Percentiles rank a stretch among this genome's conserved stretches.
phyloP scores from a whole-genome alignment of 495 filamentous ascomycete genomes.

The Trichoderma virens region DNA sequence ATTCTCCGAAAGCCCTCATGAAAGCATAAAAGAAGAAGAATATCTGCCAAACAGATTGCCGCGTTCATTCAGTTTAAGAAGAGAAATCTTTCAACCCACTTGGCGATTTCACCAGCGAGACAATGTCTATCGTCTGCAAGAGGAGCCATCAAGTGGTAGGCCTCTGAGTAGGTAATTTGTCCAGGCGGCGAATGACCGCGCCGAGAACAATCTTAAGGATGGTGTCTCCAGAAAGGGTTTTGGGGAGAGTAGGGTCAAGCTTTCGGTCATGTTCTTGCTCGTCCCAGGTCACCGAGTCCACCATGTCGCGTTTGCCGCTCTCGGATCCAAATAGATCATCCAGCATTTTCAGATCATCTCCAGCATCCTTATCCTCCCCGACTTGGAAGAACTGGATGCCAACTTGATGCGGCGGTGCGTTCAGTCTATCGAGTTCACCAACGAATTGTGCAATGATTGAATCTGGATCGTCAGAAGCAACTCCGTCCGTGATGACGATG shows the following conservation, averaged over 20 bases:
- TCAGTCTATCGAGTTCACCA: conserved; percentile 58
- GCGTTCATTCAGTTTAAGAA: too few relatives aligned
- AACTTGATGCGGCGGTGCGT: conserved; percentile 76
- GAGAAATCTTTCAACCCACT: too few relatives aligned
- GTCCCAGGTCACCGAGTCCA: conserved; percentile 81
- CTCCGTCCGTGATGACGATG: conserved; percentile 90
- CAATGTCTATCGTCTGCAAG: too few relatives aligned
- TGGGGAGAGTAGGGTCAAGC: too few relatives aligned
- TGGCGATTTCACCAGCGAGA: too few relatives aligned
- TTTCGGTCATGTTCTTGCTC: not conserved
- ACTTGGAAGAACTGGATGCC: conserved; percentile 98
- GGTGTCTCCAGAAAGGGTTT: conserved; percentile 42
- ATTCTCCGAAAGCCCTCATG: too few relatives aligned
- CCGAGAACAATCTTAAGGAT: conserved; percentile 83
- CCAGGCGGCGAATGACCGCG: conserved; percentile 56
- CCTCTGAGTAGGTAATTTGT: conserved; percentile 43
- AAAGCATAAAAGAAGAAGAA: too few relatives aligned
- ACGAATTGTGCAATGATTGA: conserved; percentile 59
- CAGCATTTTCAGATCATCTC: conserved; percentile 57
- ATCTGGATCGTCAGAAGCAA: conserved; percentile 67
- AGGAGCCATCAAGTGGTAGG: too few relatives aligned
- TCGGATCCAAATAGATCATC: conserved; percentile 70
- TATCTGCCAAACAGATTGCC: too few relatives aligned
- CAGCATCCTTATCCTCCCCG: conserved; percentile 61
- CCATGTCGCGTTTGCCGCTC: conserved; percentile 69